Conservation (phyloP, 208 protist genomes). For the Leptomonas seymouri region DNA sequence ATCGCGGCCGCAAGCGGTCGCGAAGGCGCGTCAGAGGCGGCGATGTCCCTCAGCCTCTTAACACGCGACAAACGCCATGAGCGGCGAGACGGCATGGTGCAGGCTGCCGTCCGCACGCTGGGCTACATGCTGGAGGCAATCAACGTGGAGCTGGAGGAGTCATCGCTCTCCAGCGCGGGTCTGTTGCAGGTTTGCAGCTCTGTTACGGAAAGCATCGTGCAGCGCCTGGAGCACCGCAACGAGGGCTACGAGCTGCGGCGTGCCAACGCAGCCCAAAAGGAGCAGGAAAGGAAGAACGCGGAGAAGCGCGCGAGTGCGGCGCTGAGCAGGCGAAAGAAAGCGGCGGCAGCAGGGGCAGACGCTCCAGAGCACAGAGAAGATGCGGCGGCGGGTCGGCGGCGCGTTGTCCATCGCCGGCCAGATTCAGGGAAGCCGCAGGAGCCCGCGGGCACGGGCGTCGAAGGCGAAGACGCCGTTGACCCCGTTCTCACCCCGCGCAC, state of each 20-base stretch:
- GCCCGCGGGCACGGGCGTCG: not conserved
- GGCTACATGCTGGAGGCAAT: constrained; percentile 82
- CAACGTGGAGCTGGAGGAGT: constrained; percentile 68
- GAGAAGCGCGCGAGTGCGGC: constrained; percentile 12
- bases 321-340: not conserved
- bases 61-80: constrained; percentile 39
- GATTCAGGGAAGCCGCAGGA: not conserved
- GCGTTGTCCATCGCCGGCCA: constrained; percentile 1
- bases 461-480: not conserved
- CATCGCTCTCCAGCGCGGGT: constrained; percentile 36
- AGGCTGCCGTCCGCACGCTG: constrained; percentile 46
- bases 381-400: constrained; percentile 4
- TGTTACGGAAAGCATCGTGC: constrained; percentile 56
- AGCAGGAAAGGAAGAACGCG: constrained; percentile 22
- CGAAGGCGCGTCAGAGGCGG: constrained; percentile 19
- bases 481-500: constrained; percentile 21
- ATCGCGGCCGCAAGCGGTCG: constrained; percentile 18
- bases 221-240: constrained; percentile 65
- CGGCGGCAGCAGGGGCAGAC: not conserved
- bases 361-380: not conserved
- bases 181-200: constrained; percentile 33
- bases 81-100: constrained; percentile 66
- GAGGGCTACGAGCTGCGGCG: constrained; percentile 53
- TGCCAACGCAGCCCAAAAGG: constrained; percentile 29
- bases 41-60: constrained; percentile 8